Evolutionary conservation across 345 rosid species (phyloP).

Genomic region (Mangifera indica): DNA sequence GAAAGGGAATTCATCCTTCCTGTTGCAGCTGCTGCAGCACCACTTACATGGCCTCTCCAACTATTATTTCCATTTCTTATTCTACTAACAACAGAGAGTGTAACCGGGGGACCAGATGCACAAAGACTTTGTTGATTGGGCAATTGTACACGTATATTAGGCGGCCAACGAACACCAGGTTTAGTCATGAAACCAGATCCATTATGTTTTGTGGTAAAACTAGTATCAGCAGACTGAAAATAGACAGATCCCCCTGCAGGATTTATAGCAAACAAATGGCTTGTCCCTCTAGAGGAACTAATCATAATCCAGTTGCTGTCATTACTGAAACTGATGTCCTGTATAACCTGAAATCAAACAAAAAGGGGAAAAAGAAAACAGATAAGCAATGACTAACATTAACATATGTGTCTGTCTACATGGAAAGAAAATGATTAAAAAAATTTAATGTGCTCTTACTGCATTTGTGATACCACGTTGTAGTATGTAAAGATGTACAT

Average conservation of each 20-base stretch:
- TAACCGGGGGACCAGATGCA: slow-evolving; percentile 55
- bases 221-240: slow-evolving; percentile 35
- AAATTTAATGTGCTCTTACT: slow-evolving; percentile 43
- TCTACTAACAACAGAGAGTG: slow-evolving; percentile 74
- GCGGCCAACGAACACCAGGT: slow-evolving; percentile 42
- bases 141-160: slow-evolving; percentile 31
- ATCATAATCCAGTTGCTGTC: slow-evolving; percentile 89
- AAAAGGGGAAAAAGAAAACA: background rate
- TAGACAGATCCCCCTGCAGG: slow-evolving; percentile 51
- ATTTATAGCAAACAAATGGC: slow-evolving; percentile 85
- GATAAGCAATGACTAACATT: background rate
- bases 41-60: slow-evolving; percentile 75
- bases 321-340: slow-evolving; percentile 84
- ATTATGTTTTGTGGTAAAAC: slow-evolving; percentile 30
- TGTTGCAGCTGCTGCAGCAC: slow-evolving; percentile 86
- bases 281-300: slow-evolving; percentile 91
- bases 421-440: background rate
- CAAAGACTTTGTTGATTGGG: slow-evolving; percentile 38
- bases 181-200: slow-evolving; percentile 33
- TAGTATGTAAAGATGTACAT: slow-evolving; percentile 75
- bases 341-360: slow-evolving; percentile 70
- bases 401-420: no score
- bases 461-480: slow-evolving; percentile 97
- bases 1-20: slow-evolving; percentile 65
- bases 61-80: slow-evolving; percentile 76